phyloP scores from a whole-genome alignment of 768 basidiomycete species.

The Phlegmacium glaucopus region DNA sequence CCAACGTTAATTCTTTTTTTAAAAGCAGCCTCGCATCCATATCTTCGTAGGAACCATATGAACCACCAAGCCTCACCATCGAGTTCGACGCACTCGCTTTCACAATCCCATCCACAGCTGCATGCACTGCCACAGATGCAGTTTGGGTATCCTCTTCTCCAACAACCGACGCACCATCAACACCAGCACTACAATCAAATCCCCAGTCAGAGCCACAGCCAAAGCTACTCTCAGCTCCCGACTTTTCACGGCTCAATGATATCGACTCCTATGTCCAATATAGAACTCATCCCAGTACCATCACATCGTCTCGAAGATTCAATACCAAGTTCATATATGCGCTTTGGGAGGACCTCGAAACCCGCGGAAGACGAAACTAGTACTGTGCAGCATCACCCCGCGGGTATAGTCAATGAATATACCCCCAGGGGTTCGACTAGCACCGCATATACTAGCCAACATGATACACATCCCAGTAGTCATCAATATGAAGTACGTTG shows the following conservation, averaged over 20 bases:
- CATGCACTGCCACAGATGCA: slow-evolving; percentile 3
- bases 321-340: slow-evolving; percentile 11
- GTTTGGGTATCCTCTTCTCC: slow-evolving; percentile 3
- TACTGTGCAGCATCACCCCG: background rate
- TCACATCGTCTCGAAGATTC: background rate
- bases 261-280: background rate
- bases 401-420: background rate
- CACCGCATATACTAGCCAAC: too few species aligned
- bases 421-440: too few species aligned
- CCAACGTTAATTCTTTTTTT: background rate
- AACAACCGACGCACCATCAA: slow-evolving; percentile 8
- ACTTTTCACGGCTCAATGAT: background rate
- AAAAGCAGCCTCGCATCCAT: slow-evolving; percentile 21
- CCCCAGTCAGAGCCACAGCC: background rate
- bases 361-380: slow-evolving; percentile 6
- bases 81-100: slow-evolving; percentile 4
- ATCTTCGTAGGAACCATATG: slow-evolving; percentile 16
- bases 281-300: background rate
- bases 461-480: too few species aligned
- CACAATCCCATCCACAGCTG: slow-evolving; percentile 3
- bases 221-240: slow-evolving; percentile 1
- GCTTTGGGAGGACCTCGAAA: slow-evolving; percentile 3
- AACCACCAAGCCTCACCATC: slow-evolving; percentile 8
- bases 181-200: background rate
- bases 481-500: too few species aligned